A percentile compares a stretch with the other conserved stretches of the same genome.
Evolutionary conservation across 192 early-diverging fungal species (phyloP).

Genomic region (Pilaira anomala): DNA sequence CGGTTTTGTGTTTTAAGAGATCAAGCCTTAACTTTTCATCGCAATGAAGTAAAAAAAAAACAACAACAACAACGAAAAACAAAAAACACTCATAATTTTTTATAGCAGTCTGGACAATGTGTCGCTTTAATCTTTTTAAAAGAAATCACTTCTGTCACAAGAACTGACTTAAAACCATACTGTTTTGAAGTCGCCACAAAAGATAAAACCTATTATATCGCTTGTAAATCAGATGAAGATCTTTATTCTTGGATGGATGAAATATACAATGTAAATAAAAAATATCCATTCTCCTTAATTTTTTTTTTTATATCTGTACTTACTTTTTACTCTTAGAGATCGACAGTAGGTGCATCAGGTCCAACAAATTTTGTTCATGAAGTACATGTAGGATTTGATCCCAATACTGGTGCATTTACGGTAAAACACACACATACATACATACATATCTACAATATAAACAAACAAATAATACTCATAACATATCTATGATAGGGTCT

Average conservation of each 20-base stretch:
- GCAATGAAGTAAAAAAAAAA: slow-evolving; percentile 94
- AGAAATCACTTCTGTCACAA: slow-evolving; percentile 82
- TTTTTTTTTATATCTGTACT: neutral
- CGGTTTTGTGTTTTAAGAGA: slow-evolving; percentile 84
- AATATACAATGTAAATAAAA: slow-evolving; percentile 78
- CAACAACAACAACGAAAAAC: no score
- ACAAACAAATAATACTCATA: neutral
- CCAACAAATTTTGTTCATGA: slow-evolving; percentile 87
- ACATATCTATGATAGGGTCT: slow-evolving; percentile 58
- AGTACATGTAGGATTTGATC: slow-evolving; percentile 73
- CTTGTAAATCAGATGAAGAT: slow-evolving; percentile 94
- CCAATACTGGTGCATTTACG: slow-evolving; percentile 57
- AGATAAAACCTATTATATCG: slow-evolving; percentile 89
- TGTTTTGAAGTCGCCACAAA: slow-evolving; percentile 93
- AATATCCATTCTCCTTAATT: neutral
- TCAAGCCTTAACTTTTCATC: slow-evolving; percentile 87
- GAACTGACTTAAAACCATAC: slow-evolving; percentile 87
- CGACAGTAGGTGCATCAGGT: slow-evolving; percentile 75
- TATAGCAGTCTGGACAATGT: slow-evolving; percentile 81
- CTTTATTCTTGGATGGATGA: slow-evolving; percentile 99
- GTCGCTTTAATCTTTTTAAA: slow-evolving; percentile 88
- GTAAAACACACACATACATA: no score
- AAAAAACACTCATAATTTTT: neutral
- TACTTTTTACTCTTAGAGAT: slow-evolving; percentile 45
- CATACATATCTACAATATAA: no score